Percentiles rank a stretch among this genome's conserved stretches.
Evolutionary conservation across 2,329 filamentous ascomycete genomes (phyloP).

Genomic region (Cladophialophora exuberans): DNA sequence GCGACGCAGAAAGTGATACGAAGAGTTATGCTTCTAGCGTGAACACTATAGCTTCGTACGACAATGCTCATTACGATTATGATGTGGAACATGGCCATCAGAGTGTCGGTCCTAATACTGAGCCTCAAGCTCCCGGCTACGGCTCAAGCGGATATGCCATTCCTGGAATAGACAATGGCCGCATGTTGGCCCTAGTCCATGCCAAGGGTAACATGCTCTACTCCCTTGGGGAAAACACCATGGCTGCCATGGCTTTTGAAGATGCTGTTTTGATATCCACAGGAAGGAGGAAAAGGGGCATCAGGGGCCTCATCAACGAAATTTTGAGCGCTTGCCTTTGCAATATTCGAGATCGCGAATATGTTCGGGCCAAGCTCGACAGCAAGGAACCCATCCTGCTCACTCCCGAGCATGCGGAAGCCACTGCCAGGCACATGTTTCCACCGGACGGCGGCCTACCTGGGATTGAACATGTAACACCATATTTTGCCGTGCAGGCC

Average conservation of each 20-base stretch:
- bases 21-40: constrained; percentile 57
- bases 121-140: constrained; percentile 55
- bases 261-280: constrained; percentile 89
- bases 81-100: constrained; percentile 44
- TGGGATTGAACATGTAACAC: constrained; percentile 72
- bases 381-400: constrained; percentile 70
- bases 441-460: constrained; percentile 74
- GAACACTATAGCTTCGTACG: constrained; percentile 57
- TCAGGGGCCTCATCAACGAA: constrained; percentile 76
- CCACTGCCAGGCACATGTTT: constrained; percentile 84
- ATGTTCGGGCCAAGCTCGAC: constrained; percentile 40
- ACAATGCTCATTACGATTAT: constrained; percentile 61
- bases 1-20: constrained; percentile 63
- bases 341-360: constrained; percentile 25
- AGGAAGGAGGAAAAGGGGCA: constrained; percentile 69
- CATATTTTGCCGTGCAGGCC: constrained; percentile 73
- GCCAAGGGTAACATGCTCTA: constrained; percentile 99
- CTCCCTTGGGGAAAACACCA: constrained; percentile 76
- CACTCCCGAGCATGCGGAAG: constrained; percentile 78
- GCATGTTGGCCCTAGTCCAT: constrained; percentile 90
- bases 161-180: constrained; percentile 83
- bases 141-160: constrained; percentile 84
- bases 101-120: constrained; percentile 3
- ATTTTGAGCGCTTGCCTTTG: constrained; percentile 66
- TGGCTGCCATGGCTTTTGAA: constrained; percentile 87